These are phyloP conservation scores for Xylaria sp. DNA, from an alignment of 2,329 filamentous ascomycete genomes.

Conservation along the genomic window DNA sequence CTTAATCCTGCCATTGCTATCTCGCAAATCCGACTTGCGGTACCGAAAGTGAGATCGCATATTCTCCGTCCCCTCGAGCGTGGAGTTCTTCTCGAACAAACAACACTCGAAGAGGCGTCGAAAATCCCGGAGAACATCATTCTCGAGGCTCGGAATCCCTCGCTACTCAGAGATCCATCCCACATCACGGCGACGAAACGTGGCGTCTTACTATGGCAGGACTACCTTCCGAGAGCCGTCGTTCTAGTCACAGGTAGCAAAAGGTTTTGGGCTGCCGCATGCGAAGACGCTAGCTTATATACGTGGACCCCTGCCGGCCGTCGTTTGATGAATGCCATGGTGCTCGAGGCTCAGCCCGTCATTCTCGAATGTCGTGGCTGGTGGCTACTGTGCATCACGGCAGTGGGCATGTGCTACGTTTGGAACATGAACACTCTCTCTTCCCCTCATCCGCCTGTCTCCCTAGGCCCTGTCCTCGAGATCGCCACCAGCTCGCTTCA, in stretches of 20 bases:
- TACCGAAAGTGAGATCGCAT: conserved; percentile 77
- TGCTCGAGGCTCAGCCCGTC: conserved; percentile 88
- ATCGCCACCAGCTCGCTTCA: conserved; percentile 75
- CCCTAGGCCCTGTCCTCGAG: conserved; percentile 82
- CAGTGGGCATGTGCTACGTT: conserved; percentile 82
- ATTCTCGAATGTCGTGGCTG: conserved; percentile 85
- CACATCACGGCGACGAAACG: conserved; percentile 77
- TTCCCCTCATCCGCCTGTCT: conserved; percentile 83
- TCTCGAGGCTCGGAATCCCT: conserved; percentile 83
- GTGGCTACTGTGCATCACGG: conserved; percentile 85
- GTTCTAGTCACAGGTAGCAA: conserved; percentile 88
- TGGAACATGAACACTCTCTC: conserved; percentile 85
- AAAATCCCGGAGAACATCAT: conserved; percentile 65
- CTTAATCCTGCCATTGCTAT: conserved; percentile 75
- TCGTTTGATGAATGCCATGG: conserved; percentile 74
- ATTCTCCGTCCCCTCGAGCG: conserved; percentile 77
- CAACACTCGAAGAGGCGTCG: conserved; percentile 54
- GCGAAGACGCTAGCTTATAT: conserved; percentile 86
- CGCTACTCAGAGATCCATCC: conserved; percentile 72
- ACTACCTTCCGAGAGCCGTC: conserved; percentile 80
- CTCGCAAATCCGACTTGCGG: conserved; percentile 78
- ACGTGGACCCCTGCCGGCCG: conserved; percentile 90
- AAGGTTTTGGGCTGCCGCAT: conserved; percentile 86
- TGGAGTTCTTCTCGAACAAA: conserved; percentile 50
- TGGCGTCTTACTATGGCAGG: conserved; percentile 82